Conservation (phyloP, 306 rosid species). For the Begonia fuchsioides region DNA sequence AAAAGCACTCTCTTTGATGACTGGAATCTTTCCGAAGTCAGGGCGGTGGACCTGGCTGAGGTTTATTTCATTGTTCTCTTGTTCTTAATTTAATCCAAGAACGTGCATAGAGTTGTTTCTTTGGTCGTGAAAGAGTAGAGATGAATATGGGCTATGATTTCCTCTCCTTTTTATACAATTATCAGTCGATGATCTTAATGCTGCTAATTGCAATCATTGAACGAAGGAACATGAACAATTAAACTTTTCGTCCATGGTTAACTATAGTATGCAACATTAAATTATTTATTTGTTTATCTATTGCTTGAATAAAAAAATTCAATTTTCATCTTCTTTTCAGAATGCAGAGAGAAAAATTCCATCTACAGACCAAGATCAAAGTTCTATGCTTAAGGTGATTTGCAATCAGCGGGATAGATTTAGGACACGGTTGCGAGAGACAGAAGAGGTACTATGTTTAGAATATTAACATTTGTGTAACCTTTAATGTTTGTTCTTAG, state of each 20-base stretch:
- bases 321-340: constrained; percentile 29
- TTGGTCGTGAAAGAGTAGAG: background rate
- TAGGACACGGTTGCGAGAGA: constrained; percentile 79
- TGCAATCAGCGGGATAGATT: constrained; percentile 95
- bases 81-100: background rate
- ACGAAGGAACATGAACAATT: too few relatives aligned
- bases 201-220: too few relatives aligned
- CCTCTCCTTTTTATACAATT: too few relatives aligned
- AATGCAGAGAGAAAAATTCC: constrained; percentile 48
- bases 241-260: too few relatives aligned
- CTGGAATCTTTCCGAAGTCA: constrained; percentile 91
- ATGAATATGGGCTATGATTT: background rate
- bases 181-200: too few relatives aligned
- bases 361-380: constrained; percentile 68
- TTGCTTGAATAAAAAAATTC: constrained; percentile 11
- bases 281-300: background rate
- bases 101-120: background rate
- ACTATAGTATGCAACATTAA: too few relatives aligned
- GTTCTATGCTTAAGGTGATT: constrained; percentile 96
- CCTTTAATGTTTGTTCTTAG: constrained; percentile 8
- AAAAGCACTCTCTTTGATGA: constrained; percentile 67
- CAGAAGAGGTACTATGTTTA: constrained; percentile 59
- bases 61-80: constrained; percentile 19
- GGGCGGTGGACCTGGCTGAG: constrained; percentile 65
- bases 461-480: constrained; percentile 2